phyloP scores from a whole-genome alignment of 768 basidiomycete genomes.

The Clavaria fumosa region DNA sequence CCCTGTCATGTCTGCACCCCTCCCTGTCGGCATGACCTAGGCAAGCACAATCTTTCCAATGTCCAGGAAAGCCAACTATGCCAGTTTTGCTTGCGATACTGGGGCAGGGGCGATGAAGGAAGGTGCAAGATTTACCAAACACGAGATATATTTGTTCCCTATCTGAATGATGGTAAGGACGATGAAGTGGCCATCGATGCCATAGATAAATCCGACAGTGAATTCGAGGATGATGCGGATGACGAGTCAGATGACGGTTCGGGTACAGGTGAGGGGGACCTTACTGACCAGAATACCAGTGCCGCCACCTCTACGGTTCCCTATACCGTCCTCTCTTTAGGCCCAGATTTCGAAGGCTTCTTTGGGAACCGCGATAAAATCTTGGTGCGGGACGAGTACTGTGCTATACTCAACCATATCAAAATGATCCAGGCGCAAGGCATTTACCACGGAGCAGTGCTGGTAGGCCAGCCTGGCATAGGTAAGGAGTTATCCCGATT shows the following conservation, averaged over 20 bases:
- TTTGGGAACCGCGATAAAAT: background rate
- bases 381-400: background rate
- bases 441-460: background rate
- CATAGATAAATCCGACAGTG: too few species aligned
- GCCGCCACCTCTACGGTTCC: background rate
- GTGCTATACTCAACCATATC: background rate
- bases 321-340: background rate
- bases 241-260: background rate
- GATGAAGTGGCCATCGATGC: too few species aligned
- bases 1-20: too few species aligned
- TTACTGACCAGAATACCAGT: background rate
- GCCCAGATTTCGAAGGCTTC: background rate
- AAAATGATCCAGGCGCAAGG: background rate
- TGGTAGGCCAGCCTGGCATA: background rate
- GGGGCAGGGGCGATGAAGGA: background rate
- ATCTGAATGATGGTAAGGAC: background rate
- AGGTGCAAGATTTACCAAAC: background rate
- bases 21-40: too few species aligned
- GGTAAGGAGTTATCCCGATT: background rate
- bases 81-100: background rate
- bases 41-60: too few species aligned
- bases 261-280: background rate
- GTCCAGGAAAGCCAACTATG: background rate
- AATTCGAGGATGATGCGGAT: too few species aligned
- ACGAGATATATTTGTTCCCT: background rate